These are phyloP conservation scores for Opeltia flavorubescens DNA, from an alignment of 495 filamentous ascomycete genomes.

Conservation along the genomic window DNA sequence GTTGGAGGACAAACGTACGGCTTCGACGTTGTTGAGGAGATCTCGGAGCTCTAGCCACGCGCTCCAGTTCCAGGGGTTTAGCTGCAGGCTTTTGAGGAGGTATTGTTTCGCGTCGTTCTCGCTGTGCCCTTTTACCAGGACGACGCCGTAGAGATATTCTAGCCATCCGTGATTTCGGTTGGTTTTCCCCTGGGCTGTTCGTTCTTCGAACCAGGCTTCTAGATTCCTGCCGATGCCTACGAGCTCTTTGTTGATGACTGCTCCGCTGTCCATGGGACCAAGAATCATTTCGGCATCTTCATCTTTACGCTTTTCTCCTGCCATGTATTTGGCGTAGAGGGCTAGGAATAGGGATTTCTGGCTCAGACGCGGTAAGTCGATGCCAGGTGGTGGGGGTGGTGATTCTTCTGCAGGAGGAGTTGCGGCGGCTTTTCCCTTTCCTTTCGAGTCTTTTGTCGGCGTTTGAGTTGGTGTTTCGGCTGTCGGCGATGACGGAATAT, in stretches of 20 bases:
- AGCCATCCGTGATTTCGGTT: conserved; percentile 76
- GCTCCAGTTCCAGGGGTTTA: conserved; percentile 90
- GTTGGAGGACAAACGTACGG: conserved; percentile 38
- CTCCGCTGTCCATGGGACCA: conserved; percentile 77
- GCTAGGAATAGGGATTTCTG: conserved; percentile 88
- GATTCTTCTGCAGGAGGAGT: conserved; percentile 18
- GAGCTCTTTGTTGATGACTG: conserved; percentile 71
- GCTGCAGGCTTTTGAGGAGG: conserved; percentile 69
- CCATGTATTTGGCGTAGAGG: conserved; percentile 80
- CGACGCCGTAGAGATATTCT: conserved; percentile 89
- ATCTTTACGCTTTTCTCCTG: conserved; percentile 90
- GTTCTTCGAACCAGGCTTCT: conserved; percentile 59
- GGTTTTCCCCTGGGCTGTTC: conserved; percentile 39
- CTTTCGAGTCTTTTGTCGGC: conserved; percentile 39
- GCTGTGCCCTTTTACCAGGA: conserved; percentile 82
- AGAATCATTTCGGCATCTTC: conserved; percentile 97
- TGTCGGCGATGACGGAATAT: conserved; percentile 38
- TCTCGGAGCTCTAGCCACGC: conserved; percentile 81
- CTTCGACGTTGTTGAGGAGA: conserved; percentile 64
- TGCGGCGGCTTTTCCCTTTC: conserved; percentile 24
- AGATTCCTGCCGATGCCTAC: conserved; percentile 57
- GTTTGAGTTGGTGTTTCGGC: conserved; percentile 28
- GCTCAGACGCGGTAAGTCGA: conserved; percentile 46
- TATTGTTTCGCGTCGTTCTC: conserved; percentile 69
- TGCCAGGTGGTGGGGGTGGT: conserved; percentile 15